Evolutionary conservation across 345 rosid species (phyloP), one percentile per base, ranked within the genome.

Genomic region (Pugionium dolabratum): DNA sequence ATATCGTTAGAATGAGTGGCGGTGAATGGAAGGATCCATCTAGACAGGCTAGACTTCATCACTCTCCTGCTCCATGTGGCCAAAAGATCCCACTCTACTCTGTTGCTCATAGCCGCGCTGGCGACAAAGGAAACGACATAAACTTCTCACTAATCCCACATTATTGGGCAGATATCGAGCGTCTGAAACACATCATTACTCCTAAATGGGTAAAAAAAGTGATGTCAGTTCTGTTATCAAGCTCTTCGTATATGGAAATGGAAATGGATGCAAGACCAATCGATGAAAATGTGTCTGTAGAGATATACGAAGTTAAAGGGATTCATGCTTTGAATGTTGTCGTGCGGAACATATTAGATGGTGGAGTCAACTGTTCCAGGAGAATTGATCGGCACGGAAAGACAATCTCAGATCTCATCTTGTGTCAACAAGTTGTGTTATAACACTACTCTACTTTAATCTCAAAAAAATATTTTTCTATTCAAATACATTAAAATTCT

Each of bases 321-420:
- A 76, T 93, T 59, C 66, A 76, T 69, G 86, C 94, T 32, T 70
- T 90, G 76, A 87, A 89, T 44, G 69, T 93, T 26, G 90, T 93
- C 11, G 93, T 87, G 53, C 75, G 85, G 32, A 89, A 89, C 79
- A 81, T 89, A 74, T 76, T 92, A 59, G 96, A 89, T 57, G 96
- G 96, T 4, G 96, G 97, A 4, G 95, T 89, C 76, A 89, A 87
- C 72, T 90, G 97, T 76, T 87, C 96, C 46, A 75, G 96, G 66
- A 92, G 95, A 80, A 89, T 92, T 41, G 95, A 89, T 69, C 81
- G 96, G 18, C 96, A 89, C 50, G 97, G 96, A 43, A 86, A 89
- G 82, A 80, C 93, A 42, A 79, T 81, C 64, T 92, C 95, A 1
- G 91, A 89, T 77, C 86, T 89, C 64, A 75, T 92, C 57, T 59